Percentiles rank a stretch among this genome's conserved stretches.
Conservation (phyloP, 176 grass and related monocot species). For the Paspalum notatum region DNA sequence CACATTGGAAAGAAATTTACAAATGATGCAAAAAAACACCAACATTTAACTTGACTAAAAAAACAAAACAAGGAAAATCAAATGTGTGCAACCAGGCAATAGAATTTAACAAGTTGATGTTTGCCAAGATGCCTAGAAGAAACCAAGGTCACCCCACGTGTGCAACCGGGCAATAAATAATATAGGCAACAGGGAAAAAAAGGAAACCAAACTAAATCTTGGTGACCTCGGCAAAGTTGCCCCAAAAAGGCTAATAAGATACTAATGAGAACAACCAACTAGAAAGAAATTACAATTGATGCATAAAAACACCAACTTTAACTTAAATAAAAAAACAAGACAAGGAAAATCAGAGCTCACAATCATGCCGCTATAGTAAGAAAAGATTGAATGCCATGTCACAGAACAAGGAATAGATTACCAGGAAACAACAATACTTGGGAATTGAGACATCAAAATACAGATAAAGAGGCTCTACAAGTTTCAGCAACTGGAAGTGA, state of each 20-base stretch:
- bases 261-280: too few relatives aligned
- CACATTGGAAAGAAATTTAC: too few relatives aligned
- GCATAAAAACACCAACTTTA: background rate
- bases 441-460: background rate
- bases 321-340: background rate
- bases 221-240: constrained; percentile 78
- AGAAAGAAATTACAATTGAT: background rate
- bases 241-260: background rate
- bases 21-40: too few relatives aligned
- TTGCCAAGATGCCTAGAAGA: constrained; percentile 33
- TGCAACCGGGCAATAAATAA: constrained; percentile 36
- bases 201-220: constrained; percentile 62
- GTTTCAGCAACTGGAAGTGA: background rate
- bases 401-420: background rate
- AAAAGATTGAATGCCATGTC: background rate
- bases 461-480: too few relatives aligned
- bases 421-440: too few relatives aligned
- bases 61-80: too few relatives aligned
- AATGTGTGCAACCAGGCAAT: too few relatives aligned
- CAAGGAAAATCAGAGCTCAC: background rate
- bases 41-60: too few relatives aligned
- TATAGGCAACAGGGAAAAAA: constrained; percentile 88
- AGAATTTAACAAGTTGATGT: constrained; percentile 19
- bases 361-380: background rate
- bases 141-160: constrained; percentile 14